These are phyloP conservation scores for Priceomyces haplophilus DNA, from an alignment of 805 yeast species.

Conservation along the genomic window DNA sequence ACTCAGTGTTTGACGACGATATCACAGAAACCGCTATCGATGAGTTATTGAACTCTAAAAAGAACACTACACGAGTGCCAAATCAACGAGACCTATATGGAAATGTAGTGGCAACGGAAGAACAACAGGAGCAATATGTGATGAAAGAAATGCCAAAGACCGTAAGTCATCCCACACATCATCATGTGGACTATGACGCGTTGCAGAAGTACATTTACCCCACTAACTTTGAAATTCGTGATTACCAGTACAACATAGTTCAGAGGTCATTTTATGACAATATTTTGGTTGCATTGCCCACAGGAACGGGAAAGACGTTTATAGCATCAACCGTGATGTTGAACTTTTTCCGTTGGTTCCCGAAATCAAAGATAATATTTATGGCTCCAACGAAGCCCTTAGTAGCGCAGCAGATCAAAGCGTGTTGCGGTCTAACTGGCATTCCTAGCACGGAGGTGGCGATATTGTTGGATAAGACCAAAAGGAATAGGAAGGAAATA, in stretches of 20 bases:
- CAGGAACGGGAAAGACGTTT: conserved; percentile 96
- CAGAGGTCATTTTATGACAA: conserved; percentile 68
- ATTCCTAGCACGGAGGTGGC: conserved; percentile 76
- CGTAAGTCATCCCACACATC: conserved; percentile 20
- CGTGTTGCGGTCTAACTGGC: conserved; percentile 85
- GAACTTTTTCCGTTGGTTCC: conserved; percentile 85
- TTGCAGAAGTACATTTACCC: conserved; percentile 68
- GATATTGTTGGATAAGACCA: conserved; percentile 61
- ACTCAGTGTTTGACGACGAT: conserved; percentile 14
- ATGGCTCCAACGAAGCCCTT: conserved; percentile 97
- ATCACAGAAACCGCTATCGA: conserved; percentile 10
- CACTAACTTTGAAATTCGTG: conserved; percentile 76
- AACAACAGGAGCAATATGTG: conserved; percentile 6
- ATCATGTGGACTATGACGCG: conserved; percentile 19
- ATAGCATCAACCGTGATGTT: conserved; percentile 93
- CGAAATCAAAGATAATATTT: conserved; percentile 73
- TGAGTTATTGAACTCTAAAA: background rate
- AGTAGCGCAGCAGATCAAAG: conserved; percentile 94
- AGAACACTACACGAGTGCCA: background rate
- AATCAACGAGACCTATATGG: conserved; percentile 12
- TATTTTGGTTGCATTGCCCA: conserved; percentile 85
- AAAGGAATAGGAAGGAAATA: conserved; percentile 62
- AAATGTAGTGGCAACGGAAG: conserved; percentile 6
- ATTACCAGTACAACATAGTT: conserved; percentile 84
- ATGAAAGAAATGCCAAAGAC: background rate